These are phyloP conservation scores for Akebia trifoliata DNA, from an alignment of 164 flowering plant genomes.

Conservation along the genomic window DNA sequence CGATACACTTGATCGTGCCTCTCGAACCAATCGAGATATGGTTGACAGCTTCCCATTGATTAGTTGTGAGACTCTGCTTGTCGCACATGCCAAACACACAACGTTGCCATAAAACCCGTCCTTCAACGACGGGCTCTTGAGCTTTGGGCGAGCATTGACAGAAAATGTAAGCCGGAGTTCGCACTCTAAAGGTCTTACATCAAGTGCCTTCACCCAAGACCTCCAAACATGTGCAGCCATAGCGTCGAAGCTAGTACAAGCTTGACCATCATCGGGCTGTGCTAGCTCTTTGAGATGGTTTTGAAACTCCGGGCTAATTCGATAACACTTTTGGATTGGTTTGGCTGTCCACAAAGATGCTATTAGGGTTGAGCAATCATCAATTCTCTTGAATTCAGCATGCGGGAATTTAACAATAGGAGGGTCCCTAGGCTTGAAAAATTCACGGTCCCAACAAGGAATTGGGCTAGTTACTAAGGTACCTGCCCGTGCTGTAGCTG, in stretches of 20 bases:
- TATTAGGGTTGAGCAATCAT: conserved; percentile 58
- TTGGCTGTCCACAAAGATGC: conserved; percentile 38
- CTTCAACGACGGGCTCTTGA: conserved; percentile 40
- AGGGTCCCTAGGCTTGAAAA: conserved; percentile 57
- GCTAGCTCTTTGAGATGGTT: conserved; percentile 38
- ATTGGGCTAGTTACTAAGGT: conserved; percentile 28
- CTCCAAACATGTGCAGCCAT: conserved; percentile 90
- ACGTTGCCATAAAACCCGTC: conserved; percentile 79
- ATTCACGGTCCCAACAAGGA: conserved; percentile 77
- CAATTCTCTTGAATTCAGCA: conserved; percentile 51
- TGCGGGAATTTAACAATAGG: conserved; percentile 54
- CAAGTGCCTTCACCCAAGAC: conserved; percentile 74
- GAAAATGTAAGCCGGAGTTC: conserved; percentile 64
- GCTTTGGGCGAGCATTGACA: conserved; percentile 58
- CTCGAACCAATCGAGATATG: conserved; percentile 38
- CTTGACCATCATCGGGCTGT: conserved; percentile 16
- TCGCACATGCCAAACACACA: conserved; percentile 62
- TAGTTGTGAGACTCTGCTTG: conserved; percentile 49
- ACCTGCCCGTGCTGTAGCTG: conserved; percentile 55
- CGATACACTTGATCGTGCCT: conserved; percentile 41
- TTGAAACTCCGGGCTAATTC: conserved; percentile 48
- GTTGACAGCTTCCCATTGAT: conserved; percentile 29
- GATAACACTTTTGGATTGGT: conserved; percentile 60
- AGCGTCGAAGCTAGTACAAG: conserved; percentile 64
- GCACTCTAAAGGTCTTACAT: conserved; percentile 54